These are phyloP conservation scores for Vachellia pachyceras DNA, from an alignment of 306 rosid genomes.

Conservation along the genomic window DNA sequence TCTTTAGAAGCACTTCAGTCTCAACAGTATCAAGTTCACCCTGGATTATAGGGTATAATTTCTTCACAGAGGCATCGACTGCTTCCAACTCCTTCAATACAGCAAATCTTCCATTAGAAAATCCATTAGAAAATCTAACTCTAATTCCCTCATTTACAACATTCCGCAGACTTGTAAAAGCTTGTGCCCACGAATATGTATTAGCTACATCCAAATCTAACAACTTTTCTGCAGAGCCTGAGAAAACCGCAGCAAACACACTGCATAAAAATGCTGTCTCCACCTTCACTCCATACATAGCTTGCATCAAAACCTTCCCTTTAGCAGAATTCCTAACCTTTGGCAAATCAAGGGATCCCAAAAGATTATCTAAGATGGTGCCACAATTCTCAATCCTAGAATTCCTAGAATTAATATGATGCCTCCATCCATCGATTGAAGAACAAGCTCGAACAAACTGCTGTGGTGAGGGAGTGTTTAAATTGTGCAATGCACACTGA, in stretches of 20 bases:
- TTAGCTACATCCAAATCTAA: constrained; percentile 54
- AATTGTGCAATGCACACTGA: constrained; percentile 71
- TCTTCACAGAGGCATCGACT: constrained; percentile 65
- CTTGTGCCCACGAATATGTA: constrained; percentile 69
- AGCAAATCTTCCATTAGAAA: constrained; percentile 50
- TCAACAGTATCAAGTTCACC: constrained; percentile 44
- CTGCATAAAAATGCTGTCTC: constrained; percentile 73
- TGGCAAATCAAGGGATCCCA: constrained; percentile 69
- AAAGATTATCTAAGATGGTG: constrained; percentile 65
- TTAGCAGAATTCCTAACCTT: constrained; percentile 83
- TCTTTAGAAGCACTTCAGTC: constrained; percentile 42
- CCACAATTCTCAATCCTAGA: constrained; percentile 69
- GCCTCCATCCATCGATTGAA: constrained; percentile 80
- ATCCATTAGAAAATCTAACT: constrained; percentile 48
- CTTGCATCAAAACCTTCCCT: constrained; percentile 88
- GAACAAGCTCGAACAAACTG: constrained; percentile 61
- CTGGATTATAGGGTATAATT: constrained; percentile 67
- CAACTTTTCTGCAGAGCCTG: constrained; percentile 66
- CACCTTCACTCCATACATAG: constrained; percentile 86
- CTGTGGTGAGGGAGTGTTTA: constrained; percentile 59
- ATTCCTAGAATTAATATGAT: constrained; percentile 60
- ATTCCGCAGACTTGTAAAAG: constrained; percentile 65
- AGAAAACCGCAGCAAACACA: constrained; percentile 67
- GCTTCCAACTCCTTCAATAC: constrained; percentile 72
- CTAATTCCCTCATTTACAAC: constrained; percentile 68